Conservation (phyloP, 208 protist species). For the Willaertia magna region DNA sequence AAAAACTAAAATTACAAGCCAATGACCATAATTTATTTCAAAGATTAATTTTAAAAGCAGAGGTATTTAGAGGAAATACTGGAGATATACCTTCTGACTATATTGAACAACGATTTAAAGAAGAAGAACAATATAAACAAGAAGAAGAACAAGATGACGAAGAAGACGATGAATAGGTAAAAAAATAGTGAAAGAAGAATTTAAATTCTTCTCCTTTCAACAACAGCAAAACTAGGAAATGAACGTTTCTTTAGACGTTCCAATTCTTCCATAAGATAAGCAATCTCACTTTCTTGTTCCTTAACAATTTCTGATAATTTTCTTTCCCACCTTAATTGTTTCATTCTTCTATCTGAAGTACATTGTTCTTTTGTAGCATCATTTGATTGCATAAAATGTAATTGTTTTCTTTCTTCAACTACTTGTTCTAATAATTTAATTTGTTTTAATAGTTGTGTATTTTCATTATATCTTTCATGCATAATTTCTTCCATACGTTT, state of each 20-base stretch:
- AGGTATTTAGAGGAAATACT: not conserved
- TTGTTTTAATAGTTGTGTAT: not conserved
- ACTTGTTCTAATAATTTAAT: not conserved
- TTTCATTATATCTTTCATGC: not conserved
- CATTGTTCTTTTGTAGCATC: slow-evolving; percentile 26
- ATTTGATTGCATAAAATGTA: not conserved
- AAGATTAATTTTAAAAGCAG: not conserved
- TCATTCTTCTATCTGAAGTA: slow-evolving; percentile 30
- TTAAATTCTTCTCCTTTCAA: slow-evolving; percentile 21
- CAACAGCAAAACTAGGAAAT: slow-evolving; percentile 72
- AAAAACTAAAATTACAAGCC: not conserved
- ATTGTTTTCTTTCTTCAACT: not conserved
- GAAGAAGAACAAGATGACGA: not conserved
- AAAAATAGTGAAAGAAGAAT: not conserved
- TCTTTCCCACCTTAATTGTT: slow-evolving; percentile 51
- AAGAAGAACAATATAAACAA: not conserved
- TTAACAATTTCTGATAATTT: slow-evolving; percentile 64
- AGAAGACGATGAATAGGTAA: not conserved
- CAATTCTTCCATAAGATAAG: slow-evolving; percentile 59
- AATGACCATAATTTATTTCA: not conserved
- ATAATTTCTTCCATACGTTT: not conserved
- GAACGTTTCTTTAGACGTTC: slow-evolving; percentile 62
- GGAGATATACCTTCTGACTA: not conserved
- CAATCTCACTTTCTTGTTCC: slow-evolving; percentile 62
- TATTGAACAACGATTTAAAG: not conserved